Evolutionary conservation across 345 rosid species (phyloP).

Genomic region (Dipteronia dyeriana): DNA sequence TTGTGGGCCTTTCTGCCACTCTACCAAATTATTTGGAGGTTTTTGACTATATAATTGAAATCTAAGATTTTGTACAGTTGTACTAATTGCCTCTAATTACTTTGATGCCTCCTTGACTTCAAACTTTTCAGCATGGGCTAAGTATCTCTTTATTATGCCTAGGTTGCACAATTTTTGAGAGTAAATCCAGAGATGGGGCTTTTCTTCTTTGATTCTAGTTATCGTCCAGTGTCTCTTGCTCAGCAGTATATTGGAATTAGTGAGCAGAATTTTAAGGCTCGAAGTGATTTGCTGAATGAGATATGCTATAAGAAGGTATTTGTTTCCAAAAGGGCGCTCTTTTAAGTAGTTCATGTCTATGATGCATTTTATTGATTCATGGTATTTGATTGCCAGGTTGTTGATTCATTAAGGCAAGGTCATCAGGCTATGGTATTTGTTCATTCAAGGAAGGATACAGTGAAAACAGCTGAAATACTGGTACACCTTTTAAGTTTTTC

Average conservation of each 20-base stretch:
- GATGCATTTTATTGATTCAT: constrained; percentile 26
- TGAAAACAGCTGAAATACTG: constrained; percentile 90
- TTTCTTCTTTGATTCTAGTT: constrained; percentile 95
- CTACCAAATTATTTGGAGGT: constrained; percentile 95
- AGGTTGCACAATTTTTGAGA: constrained; percentile 98
- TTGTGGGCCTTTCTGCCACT: constrained; percentile 99
- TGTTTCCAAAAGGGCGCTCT: constrained; percentile 19
- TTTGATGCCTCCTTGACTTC: constrained; percentile 4
- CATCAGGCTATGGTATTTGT: constrained; percentile 98
- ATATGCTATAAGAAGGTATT: constrained; percentile 92
- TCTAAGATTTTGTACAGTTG: constrained; percentile 10
- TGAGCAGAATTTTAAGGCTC: constrained; percentile 85
- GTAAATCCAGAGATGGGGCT: constrained; percentile 91
- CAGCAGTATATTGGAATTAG: constrained; percentile 97
- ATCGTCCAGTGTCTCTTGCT: constrained; percentile 97
- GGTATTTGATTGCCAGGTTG: constrained; percentile 53
- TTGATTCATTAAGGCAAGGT: constrained; percentile 85
- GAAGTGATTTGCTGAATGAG: constrained; percentile 80
- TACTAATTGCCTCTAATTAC: background rate
- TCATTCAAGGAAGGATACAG: constrained; percentile 96
- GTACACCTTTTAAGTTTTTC: constrained; percentile 38
- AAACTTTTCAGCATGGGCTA: constrained; percentile 1
- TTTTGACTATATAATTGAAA: constrained; percentile 11
- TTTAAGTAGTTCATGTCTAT: constrained; percentile 16
- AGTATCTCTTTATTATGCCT: constrained; percentile 18